Evolutionary conservation across 2,329 filamentous ascomycete genomes (phyloP).

Genomic region (Pseudogymnoascus sp.): DNA sequence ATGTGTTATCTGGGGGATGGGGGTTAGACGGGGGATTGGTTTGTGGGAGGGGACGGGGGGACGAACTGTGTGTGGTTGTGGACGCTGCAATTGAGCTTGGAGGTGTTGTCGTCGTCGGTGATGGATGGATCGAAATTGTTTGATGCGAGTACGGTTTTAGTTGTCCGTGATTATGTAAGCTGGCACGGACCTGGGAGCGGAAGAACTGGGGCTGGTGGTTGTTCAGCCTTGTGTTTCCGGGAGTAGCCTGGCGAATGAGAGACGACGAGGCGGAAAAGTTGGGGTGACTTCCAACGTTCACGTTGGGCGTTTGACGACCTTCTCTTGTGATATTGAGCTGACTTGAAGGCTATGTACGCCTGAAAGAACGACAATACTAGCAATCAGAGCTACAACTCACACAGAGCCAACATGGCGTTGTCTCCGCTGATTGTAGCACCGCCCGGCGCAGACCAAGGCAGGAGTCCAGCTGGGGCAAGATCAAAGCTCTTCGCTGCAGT

Average conservation of each 20-base stretch:
- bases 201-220: not conserved
- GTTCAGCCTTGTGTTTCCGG: not conserved
- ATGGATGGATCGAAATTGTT: not conserved
- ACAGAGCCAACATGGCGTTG: not conserved
- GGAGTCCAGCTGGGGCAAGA: not conserved
- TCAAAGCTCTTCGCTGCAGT: not conserved
- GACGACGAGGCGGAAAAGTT: not conserved
- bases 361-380: not conserved
- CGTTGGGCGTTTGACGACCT: not conserved
- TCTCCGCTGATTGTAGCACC: not conserved
- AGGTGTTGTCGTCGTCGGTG: not conserved
- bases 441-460: not conserved
- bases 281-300: not conserved
- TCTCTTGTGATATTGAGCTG: not conserved
- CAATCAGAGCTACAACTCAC: not conserved
- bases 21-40: not conserved
- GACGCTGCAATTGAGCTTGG: not conserved
- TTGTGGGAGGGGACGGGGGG: not conserved
- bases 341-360: not conserved
- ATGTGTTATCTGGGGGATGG: not conserved
- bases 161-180: not conserved
- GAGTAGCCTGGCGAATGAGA: not conserved
- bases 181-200: not conserved
- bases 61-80: not conserved
- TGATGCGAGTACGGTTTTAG: not conserved